Evolutionary conservation across 495 filamentous ascomycete species (phyloP).

Genomic region (Pyronema domesticum): DNA sequence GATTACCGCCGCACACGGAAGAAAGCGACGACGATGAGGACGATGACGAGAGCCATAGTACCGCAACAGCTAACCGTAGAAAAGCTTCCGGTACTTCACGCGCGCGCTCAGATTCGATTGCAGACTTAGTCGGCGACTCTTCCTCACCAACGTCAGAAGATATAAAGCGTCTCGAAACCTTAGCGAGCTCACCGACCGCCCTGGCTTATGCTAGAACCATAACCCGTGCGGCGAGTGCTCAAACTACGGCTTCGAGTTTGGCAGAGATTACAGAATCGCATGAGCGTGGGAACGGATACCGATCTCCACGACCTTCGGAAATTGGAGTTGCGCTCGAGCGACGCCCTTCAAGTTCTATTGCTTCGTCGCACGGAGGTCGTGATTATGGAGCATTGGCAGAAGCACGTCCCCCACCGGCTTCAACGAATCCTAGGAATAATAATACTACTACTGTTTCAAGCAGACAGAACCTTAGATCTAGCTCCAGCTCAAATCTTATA

Average conservation of each 20-base stretch:
- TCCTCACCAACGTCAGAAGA: not conserved
- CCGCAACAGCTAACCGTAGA: too few relatives aligned
- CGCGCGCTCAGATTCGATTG: not conserved
- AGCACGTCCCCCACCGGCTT: not conserved
- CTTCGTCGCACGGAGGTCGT: slow-evolving; percentile 9
- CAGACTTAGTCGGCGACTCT: not conserved
- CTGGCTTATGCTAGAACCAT: slow-evolving; percentile 1
- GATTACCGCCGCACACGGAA: not conserved
- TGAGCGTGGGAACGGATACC: not conserved
- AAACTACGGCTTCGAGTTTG: not conserved
- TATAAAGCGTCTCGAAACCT: not conserved
- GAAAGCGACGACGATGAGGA: not conserved
- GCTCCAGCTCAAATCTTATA: not conserved
- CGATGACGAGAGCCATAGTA: not conserved
- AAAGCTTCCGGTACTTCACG: not conserved
- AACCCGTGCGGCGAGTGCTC: not conserved
- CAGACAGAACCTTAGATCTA: too few relatives aligned
- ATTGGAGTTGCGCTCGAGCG: slow-evolving; percentile 18
- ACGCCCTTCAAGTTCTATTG: slow-evolving; percentile 10
- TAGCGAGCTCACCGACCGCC: not conserved
- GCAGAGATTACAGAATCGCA: not conserved
- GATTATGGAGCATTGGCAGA: slow-evolving; percentile 1
- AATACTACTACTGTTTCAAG: not conserved
- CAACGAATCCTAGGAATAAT: not conserved
- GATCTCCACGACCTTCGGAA: slow-evolving; percentile 8